A percentile compares a stretch with the other conserved stretches of the same genome.
These are phyloP conservation scores for Aquilaria agallochum DNA, from an alignment of 441 rosid genomes.

Conservation along the genomic window DNA sequence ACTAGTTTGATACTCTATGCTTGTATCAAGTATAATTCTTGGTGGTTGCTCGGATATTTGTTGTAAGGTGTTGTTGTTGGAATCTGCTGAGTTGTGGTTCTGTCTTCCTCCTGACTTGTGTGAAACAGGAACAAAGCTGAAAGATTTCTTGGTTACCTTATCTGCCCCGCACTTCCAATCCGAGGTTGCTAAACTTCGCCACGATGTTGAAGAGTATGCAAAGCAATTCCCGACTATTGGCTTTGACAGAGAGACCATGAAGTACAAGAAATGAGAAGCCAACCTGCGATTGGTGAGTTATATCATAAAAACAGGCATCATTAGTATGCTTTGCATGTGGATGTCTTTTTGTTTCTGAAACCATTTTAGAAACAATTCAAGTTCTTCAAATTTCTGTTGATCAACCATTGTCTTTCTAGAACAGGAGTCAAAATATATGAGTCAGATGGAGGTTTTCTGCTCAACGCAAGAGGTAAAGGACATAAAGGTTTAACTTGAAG, in stretches of 20 bases:
- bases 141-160: constrained; percentile 73
- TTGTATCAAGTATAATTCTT: not conserved
- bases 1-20: not conserved
- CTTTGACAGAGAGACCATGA: constrained; percentile 91
- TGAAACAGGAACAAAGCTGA: constrained; percentile 77
- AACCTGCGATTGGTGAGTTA: constrained; percentile 24
- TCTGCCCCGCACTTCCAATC: constrained; percentile 55
- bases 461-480: no score
- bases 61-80: not conserved
- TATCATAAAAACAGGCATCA: not conserved
- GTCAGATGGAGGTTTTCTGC: no score
- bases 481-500: no score
- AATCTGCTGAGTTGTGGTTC: constrained; percentile 4
- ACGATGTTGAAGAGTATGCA: constrained; percentile 81
- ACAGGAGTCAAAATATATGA: no score
- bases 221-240: constrained; percentile 97
- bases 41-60: not conserved
- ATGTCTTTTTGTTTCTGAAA: no score
- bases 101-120: constrained; percentile 8
- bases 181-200: constrained; percentile 66
- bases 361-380: no score
- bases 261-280: constrained; percentile 71
- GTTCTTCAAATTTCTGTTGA: no score
- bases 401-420: no score
- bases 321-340: no score